Evolutionary conservation across 1,284 basidiomycete species (phyloP).

Genomic region (Rhodofomes roseus): DNA sequence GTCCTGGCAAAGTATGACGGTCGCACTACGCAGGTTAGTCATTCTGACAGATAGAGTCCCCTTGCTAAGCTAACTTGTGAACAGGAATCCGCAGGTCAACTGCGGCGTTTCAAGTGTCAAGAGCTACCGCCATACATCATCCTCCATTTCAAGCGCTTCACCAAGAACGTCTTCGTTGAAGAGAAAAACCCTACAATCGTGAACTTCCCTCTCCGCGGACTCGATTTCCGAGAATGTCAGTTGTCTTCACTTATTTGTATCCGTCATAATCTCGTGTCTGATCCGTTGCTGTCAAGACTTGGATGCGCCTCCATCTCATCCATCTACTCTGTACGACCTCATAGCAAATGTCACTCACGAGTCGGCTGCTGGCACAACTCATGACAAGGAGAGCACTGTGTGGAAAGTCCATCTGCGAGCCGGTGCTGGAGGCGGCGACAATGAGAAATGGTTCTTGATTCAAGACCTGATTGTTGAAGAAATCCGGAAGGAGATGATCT

Average conservation of each 20-base stretch:
- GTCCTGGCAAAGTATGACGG: conserved; percentile 98
- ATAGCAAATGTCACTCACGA: conserved; percentile 95
- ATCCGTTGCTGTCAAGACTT: conserved; percentile 53
- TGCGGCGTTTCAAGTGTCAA: conserved; percentile 88
- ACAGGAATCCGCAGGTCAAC: conserved; percentile 81
- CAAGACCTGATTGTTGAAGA: conserved; percentile 97
- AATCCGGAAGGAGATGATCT: conserved; percentile 95
- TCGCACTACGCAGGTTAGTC: conserved; percentile 70
- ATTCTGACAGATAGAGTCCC: background rate
- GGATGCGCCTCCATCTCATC: conserved; percentile 57
- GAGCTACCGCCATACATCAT: conserved; percentile 90
- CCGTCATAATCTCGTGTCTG: conserved; percentile 2
- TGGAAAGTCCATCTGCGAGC: conserved; percentile 93
- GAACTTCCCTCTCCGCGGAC: conserved; percentile 90
- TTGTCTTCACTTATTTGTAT: conserved; percentile 13
- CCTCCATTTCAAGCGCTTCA: conserved; percentile 95
- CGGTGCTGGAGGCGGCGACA: conserved; percentile 72
- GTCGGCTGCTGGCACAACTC: conserved; percentile 89
- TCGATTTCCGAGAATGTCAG: conserved; percentile 90
- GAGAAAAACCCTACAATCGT: conserved; percentile 99
- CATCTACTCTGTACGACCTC: conserved; percentile 85
- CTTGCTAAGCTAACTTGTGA: background rate
- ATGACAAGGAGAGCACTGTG: conserved; percentile 81
- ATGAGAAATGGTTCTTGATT: conserved; percentile 94
- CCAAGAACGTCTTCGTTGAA: conserved; percentile 97